phyloP scores from a whole-genome alignment of 768 basidiomycete species.

The Kwoniella botswanensis region DNA sequence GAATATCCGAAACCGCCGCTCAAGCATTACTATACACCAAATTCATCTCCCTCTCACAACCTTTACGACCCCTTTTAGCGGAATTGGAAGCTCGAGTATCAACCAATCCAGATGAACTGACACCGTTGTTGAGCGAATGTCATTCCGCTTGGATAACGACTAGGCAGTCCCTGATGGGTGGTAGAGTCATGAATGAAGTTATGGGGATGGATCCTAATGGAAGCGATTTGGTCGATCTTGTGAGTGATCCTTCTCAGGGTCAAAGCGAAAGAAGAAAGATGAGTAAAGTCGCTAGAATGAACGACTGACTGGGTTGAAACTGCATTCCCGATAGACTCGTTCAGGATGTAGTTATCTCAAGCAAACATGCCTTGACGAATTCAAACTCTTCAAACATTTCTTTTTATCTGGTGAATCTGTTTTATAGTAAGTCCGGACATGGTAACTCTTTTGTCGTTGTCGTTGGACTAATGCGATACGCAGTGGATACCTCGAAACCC shows the following conservation, averaged over 20 bases:
- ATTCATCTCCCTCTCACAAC: constrained; percentile 73
- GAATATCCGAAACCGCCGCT: constrained; percentile 73
- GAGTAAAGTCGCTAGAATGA: no score
- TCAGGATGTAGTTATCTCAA: constrained; percentile 92
- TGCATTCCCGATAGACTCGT: constrained; percentile 67
- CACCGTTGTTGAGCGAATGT: constrained; percentile 80
- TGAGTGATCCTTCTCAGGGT: constrained; percentile 51
- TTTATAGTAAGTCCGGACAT: constrained; percentile 64
- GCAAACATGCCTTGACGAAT: constrained; percentile 88
- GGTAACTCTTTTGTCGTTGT: no score
- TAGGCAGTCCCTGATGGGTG: constrained; percentile 73
- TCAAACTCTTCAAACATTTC: constrained; percentile 79
- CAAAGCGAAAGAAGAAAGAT: background rate
- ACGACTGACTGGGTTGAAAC: no score
- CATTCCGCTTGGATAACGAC: constrained; percentile 79
- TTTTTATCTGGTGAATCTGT: constrained; percentile 83
- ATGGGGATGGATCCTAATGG: constrained; percentile 75
- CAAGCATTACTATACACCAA: constrained; percentile 82
- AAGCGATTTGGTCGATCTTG: constrained; percentile 87
- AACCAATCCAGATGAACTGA: constrained; percentile 81
- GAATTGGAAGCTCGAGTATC: constrained; percentile 82
- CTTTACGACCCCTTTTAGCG: constrained; percentile 75
- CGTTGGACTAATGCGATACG: background rate
- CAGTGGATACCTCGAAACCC: constrained; percentile 84
- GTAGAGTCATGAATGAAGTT: constrained; percentile 79